Conservation (phyloP, 2,329 filamentous ascomycete genomes). For the Claviceps digitariae region DNA sequence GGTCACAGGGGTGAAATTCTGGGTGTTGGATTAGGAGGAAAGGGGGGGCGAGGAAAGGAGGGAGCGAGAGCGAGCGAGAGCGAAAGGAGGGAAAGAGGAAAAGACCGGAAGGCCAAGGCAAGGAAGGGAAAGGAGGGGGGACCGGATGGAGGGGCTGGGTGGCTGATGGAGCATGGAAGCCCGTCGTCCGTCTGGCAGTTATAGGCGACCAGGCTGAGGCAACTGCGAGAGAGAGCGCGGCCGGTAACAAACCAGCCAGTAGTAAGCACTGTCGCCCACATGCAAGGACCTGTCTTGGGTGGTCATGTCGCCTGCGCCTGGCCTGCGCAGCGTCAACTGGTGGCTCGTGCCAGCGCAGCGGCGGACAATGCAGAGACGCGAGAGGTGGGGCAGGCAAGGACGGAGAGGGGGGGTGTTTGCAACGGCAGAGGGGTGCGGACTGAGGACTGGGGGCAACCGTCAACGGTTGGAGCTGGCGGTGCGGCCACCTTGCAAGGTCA, state of each 20-base stretch:
- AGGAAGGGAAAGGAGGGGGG: conserved; percentile 9
- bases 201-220: neutral
- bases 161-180: conserved; percentile 15
- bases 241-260: neutral
- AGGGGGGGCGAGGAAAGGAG: conserved; percentile 11
- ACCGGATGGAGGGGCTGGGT: conserved; percentile 12
- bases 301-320: neutral
- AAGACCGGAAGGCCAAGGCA: conserved; percentile 7
- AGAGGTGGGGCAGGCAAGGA: conserved; percentile 2
- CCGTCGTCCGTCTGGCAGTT: neutral
- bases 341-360: conserved; percentile 15
- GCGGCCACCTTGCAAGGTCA: neutral
- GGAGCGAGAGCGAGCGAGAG: conserved; percentile 7
- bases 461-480: neutral
- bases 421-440: neutral
- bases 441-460: neutral
- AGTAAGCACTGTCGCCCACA: neutral
- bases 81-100: conserved; percentile 1
- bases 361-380: conserved; percentile 4
- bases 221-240: neutral
- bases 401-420: neutral
- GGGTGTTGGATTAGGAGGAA: conserved; percentile 9
- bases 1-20: conserved; percentile 3
- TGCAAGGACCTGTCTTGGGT: conserved; percentile 1
- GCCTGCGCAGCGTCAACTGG: conserved; percentile 9